phyloP scores from a whole-genome alignment of 2,329 filamentous ascomycete genomes.

The Colletotrichum lentis region DNA sequence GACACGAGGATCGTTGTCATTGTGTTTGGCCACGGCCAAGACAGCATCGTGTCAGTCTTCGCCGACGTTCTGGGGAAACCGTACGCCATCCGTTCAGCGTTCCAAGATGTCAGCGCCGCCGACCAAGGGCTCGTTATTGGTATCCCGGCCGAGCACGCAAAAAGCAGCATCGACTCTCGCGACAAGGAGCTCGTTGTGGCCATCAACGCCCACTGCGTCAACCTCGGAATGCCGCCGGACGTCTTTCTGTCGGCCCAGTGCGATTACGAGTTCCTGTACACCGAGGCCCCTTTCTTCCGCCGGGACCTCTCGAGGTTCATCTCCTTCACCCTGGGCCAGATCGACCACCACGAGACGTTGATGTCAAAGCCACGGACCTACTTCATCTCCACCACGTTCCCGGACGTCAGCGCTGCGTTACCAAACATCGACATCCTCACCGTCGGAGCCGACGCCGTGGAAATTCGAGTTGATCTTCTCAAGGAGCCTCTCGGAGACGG shows the following conservation, averaged over 20 bases:
- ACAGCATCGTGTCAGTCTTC: slow-evolving; percentile 76
- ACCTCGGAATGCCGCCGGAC: slow-evolving; percentile 74
- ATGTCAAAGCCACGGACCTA: slow-evolving; percentile 82
- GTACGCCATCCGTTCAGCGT: slow-evolving; percentile 65
- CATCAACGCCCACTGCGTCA: slow-evolving; percentile 80
- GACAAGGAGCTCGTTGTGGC: slow-evolving; percentile 68
- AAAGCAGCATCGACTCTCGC: slow-evolving; percentile 64
- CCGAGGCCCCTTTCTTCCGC: slow-evolving; percentile 73
- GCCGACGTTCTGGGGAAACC: slow-evolving; percentile 82
- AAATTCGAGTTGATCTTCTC: slow-evolving; percentile 83
- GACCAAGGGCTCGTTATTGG: slow-evolving; percentile 74
- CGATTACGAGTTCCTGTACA: slow-evolving; percentile 89
- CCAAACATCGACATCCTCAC: slow-evolving; percentile 88
- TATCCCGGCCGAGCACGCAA: slow-evolving; percentile 65
- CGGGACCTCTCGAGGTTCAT: slow-evolving; percentile 81
- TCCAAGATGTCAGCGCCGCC: slow-evolving; percentile 61
- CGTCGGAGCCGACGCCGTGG: slow-evolving; percentile 85
- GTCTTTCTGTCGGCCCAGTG: slow-evolving; percentile 70
- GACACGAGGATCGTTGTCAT: slow-evolving; percentile 70
- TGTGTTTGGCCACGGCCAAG: slow-evolving; percentile 74
- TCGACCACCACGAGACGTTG: slow-evolving; percentile 78
- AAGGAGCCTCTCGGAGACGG: slow-evolving; percentile 74
- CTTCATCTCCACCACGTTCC: slow-evolving; percentile 88
- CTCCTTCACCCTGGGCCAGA: slow-evolving; percentile 81
- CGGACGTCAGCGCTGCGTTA: slow-evolving; percentile 81